Evolutionary conservation across 495 filamentous ascomycete genomes (phyloP).

Genomic region (Talaromyces thailandensis): DNA sequence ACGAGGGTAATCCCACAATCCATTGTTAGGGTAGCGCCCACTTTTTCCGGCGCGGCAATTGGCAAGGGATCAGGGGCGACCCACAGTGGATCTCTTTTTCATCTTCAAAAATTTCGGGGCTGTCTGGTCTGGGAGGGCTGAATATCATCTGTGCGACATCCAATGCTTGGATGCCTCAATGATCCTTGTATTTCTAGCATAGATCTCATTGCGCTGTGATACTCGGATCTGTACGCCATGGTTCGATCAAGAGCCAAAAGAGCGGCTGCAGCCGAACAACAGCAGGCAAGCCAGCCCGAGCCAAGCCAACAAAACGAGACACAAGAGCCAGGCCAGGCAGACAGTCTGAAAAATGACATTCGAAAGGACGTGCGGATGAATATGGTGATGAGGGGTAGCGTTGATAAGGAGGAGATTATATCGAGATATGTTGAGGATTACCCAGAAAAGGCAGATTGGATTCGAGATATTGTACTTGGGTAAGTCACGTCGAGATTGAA

Average conservation of each 20-base stretch:
- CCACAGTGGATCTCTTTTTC: background rate
- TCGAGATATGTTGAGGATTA: background rate
- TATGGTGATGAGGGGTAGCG: background rate
- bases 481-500: background rate
- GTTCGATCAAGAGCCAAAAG: background rate
- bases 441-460: background rate
- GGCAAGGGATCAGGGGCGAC: background rate
- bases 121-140: background rate
- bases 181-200: too few species aligned
- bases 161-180: background rate
- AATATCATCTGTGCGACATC: background rate
- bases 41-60: background rate
- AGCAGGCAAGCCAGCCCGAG: background rate
- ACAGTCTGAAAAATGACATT: conserved; percentile 1
- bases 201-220: too few species aligned
- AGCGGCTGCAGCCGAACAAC: background rate
- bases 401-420: background rate
- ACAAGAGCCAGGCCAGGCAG: background rate
- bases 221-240: too few species aligned
- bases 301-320: background rate
- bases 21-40: background rate
- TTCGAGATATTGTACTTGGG: background rate
- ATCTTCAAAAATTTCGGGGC: background rate
- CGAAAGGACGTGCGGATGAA: conserved; percentile 4
- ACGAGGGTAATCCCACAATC: background rate